Evolutionary conservation across 345 rosid species (phyloP), one percentile per base, ranked within the genome.

Genomic region (Eucalyptus curtisii): DNA sequence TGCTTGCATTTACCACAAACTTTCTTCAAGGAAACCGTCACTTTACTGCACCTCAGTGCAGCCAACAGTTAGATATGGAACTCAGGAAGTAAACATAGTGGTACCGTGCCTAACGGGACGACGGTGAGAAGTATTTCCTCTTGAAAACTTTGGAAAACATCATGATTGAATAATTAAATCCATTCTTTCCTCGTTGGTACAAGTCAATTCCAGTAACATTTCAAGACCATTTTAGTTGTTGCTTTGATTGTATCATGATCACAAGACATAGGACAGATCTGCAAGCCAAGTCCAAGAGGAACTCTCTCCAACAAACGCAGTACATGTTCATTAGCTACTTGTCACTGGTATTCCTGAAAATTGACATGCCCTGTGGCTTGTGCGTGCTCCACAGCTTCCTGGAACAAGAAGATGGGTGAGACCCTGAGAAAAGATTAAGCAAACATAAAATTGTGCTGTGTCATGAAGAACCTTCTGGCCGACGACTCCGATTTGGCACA

Each of bases 311-410:
- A 76, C 47, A 20, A 76, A 76, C 24, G 47, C 84, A 37, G 24
- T 76, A 20, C 84, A 11, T 20, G 15, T 22, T 76, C 47, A 22
- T 44, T n/a, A 7, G 14, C 88, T 44, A 49, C 87, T 48, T 19
- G 66, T 95, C 92, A 95, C 91, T 91, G 92, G 90, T 92, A 95
- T 89, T 98, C 99, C 91, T 98, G 98, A 89, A 97, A 98, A 92
- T 96, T 98, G 80, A 92, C 97, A 94, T 98, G 99, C 86, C 98
- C 99, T 11, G 98, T 97, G 55, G 98, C 98, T 91, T 94, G 97
- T 42, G 99, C 98, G 93, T 98, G 98, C 90, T 95, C 98, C 90
- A 90, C 95, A 59, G 99, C 99, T 92, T 97, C 98, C 99, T 98
- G 93, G 86, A 33, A 87, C 61, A 40, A 49, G 50, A 71, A 10